Base-by-base conservation (phyloP, 2,329 filamentous ascomycete genomes). In the Curvularia lunata region DNA sequence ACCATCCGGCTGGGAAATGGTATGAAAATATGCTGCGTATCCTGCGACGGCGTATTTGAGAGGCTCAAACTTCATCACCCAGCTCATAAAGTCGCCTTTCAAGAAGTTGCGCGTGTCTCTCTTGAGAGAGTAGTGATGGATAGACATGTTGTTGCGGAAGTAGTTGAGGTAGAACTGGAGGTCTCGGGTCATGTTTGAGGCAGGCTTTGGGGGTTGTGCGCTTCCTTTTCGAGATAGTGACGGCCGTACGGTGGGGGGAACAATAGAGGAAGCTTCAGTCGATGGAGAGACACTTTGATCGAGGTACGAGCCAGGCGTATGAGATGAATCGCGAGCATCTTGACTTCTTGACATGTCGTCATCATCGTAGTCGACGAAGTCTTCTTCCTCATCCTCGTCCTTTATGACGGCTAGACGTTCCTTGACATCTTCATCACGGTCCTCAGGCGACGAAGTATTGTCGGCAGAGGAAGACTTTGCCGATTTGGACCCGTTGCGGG, bases 1-100 rank as follows among this genome's bases (percentile, higher is more conserved):
- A 21, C 90, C 91, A 48, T 88, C 81, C 0, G 89, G 86, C 48
- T 88, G 86, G 38, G 84, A 83, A 48, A 97, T 75, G 1, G 90
- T 90, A 64, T 89, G 85, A 66, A 96, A 92, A 70, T 97, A 98
- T 0, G 93, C 91, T 10, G 94, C 85, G 73, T 97, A 98, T 0
- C 90, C 92, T 9, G 93, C 90, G 4, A 97, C 80, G 0, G 93
- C 92, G 73, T 97, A 92, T 5, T 97, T 83, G 10, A 98, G 81
- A 6, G 93, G 87, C 60, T 97, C 90, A 72, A 92, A 89, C 74
- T 85, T 85, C 48, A 93, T 75, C 0, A 94, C 93, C 52, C 90
- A 81, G 40, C 86, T 86, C 19, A 93, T 82, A 42, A 97, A 84
- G 6, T 86, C 87, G 9, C 82, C 84, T 48, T 86, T 86, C 61